Percentiles rank a stretch among this genome's conserved stretches.
Conservation (phyloP, 768 basidiomycete species). For the Suillus bovinus region DNA sequence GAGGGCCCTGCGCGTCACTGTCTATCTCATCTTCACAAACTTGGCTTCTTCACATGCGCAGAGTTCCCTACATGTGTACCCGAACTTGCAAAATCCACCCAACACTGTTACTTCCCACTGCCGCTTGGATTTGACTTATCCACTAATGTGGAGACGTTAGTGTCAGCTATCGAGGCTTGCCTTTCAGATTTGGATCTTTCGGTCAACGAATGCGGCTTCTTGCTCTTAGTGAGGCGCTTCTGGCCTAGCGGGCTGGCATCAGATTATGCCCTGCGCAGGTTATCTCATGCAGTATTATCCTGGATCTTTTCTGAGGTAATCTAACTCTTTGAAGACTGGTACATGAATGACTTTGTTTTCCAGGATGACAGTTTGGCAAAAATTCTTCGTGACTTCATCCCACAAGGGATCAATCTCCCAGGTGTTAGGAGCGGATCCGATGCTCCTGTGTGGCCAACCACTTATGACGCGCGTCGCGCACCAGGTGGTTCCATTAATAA, state of each 20-base stretch:
- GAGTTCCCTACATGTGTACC: constrained; percentile 28
- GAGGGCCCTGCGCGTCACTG: constrained; percentile 53
- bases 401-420: constrained; percentile 56
- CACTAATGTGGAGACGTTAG: constrained; percentile 68
- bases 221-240: constrained; percentile 65
- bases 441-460: constrained; percentile 55
- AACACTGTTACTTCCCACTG: constrained; percentile 61
- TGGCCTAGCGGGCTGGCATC: constrained; percentile 77
- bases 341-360: neutral
- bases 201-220: constrained; percentile 71
- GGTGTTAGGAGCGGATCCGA: constrained; percentile 56
- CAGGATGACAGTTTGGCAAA: constrained; percentile 69
- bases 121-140: constrained; percentile 74
- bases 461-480: constrained; percentile 31
- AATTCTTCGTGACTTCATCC: constrained; percentile 68
- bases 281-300: constrained; percentile 54
- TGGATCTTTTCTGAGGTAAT: constrained; percentile 79
- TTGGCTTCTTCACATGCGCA: constrained; percentile 58
- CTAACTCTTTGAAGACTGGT: neutral
- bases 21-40: constrained; percentile 58
- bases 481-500: constrained; percentile 47
- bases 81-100: constrained; percentile 36
- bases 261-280: constrained; percentile 64
- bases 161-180: constrained; percentile 70
- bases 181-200: constrained; percentile 70